Base-by-base conservation (phyloP, 495 filamentous ascomycete species). In the Aspergillus campestris region DNA sequence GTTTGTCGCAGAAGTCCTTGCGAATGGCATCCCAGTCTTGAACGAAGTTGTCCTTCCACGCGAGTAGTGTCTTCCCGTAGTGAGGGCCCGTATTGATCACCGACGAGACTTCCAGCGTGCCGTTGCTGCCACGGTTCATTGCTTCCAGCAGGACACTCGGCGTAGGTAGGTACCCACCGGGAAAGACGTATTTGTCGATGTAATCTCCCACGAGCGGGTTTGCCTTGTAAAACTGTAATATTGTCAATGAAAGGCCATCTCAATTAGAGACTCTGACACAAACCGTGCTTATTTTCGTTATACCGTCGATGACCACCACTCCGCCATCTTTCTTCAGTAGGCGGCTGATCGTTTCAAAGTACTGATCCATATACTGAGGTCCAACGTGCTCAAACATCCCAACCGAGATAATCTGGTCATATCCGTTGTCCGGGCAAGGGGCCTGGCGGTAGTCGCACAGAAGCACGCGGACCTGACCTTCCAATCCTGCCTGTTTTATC, bases 311-410 rank as follows among this genome's bases (percentile, higher is more conserved):
- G 28, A 82, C 74, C 7, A 79, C 77, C 33, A 87, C 77, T 0
- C 83, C 83, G 3, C 77, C 75, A 0, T 80, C 71, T 11, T 56
- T 62, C 59, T 87, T 85, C 35, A 87, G 54, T 38, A 86, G 52
- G 42, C 59, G 57, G 49, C 83, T 65, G 8, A 87, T 65, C 48
- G 71, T 66, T n/a, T 57, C 59, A 49, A 83, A 83, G 44, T 80
- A 87, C 3, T 65, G 78, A 11, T 73, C 66, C 18, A 87, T 53
- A 49, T 73, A 86, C 51, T 83, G 75, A 36, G 65, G 56, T 7
- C 84, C 83, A 6, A 87, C 84, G 6, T 82, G 83, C 60, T 87
- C 83, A 28, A 87, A 60, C 84, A 87, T 88, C 58, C 87, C 84
- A 48, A 86, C 82, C 7, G 77, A 82, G 10, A 86, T 69, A 10